Base-by-base conservation (phyloP, 441 rosid genomes). In the Aleurites moluccanus region DNA sequence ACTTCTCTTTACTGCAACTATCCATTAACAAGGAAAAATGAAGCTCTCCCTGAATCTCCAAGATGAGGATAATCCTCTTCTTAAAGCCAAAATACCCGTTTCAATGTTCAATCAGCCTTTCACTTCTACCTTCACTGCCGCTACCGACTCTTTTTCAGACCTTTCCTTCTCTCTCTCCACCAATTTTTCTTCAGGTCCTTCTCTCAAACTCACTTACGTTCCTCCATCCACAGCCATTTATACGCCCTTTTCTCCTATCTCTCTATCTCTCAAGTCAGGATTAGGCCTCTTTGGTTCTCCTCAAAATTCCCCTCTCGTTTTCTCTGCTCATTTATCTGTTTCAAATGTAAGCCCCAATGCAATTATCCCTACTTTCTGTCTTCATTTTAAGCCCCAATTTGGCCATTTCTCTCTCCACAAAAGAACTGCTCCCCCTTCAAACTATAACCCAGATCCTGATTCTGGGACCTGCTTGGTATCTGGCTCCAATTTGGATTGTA, bases 281-380 rank as follows among this genome's bases (percentile, higher is more conserved):
- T 80, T 86, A 44, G 91, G 91, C 77, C 80, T 88, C 68, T 79
- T 80, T 50, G 91, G 93, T 27, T 86, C 91, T 13, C 93, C 93
- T 9, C 77, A 60, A 23, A 63, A 83, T 42, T 89, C 93, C 21
- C 87, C 88, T 78, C 79, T 88, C 21, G 53, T 79, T 72, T 87
- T 87, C 83, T 83, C 86, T 40, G 88, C 88, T 21, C 66, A 70
- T 38, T 78, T 89, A 71, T 73, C 87, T 60, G 74, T 86, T 62
- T 84, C 90, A 8, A 44, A 66, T 20, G 1, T 79, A 21, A 72
- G 52, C 73, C 79, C 84, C 27, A 71, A 49, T 45, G 20, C 74
- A 15, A 21, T 82, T 27, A 21, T 78, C 50, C 90, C 91, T 70
- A 33, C 85, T 56, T 87, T 87, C 81, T 85, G 82, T 47, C 90